Percentiles rank a stretch among this genome's conserved stretches.
Evolutionary conservation across 1,139 yeast species (phyloP).

Genomic region (Schwanniomyces etchellsii): DNA sequence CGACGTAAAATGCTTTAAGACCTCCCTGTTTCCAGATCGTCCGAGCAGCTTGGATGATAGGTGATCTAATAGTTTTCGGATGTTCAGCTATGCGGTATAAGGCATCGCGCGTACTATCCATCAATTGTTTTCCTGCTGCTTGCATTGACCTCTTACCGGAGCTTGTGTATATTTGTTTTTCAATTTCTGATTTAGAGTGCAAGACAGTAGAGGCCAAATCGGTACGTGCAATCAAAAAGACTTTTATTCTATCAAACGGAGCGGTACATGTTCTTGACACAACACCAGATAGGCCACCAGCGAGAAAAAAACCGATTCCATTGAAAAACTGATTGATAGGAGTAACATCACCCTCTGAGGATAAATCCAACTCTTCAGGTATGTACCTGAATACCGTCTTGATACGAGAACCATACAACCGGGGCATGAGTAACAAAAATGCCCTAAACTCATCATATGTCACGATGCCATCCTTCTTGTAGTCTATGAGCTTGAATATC

Average conservation of each 20-base stretch:
- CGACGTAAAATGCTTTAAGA: conserved; percentile 79
- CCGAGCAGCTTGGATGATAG: conserved; percentile 72
- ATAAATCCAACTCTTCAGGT: conserved; percentile 71
- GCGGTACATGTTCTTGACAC: conserved; percentile 97
- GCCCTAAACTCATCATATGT: conserved; percentile 85
- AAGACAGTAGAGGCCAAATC: conserved; percentile 68
- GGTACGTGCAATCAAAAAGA: conserved; percentile 86
- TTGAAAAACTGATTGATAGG: conserved; percentile 71
- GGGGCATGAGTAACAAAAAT: conserved; percentile 75
- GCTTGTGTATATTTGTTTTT: conserved; percentile 34
- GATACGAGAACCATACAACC: conserved; percentile 61
- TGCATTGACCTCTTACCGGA: conserved; percentile 32
- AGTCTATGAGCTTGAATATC: conserved; percentile 59
- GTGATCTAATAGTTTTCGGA: conserved; percentile 50
- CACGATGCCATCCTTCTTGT: conserved; percentile 60
- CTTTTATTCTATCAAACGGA: conserved; percentile 92
- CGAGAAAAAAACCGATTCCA: conserved; percentile 85
- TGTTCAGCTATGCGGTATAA: conserved; percentile 18
- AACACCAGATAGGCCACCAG: conserved; percentile 95
- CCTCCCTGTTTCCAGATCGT: conserved; percentile 90
- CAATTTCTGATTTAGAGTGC: conserved; percentile 49
- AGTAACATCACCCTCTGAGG: conserved; percentile 90
- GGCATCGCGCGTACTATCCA: conserved; percentile 20
- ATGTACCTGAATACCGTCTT: conserved; percentile 79
- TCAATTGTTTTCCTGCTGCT: conserved; percentile 24